A percentile compares a stretch with the other conserved stretches of the same genome.
phyloP scores from a whole-genome alignment of 768 basidiomycete species.

The Pulveroboletus sp. region DNA sequence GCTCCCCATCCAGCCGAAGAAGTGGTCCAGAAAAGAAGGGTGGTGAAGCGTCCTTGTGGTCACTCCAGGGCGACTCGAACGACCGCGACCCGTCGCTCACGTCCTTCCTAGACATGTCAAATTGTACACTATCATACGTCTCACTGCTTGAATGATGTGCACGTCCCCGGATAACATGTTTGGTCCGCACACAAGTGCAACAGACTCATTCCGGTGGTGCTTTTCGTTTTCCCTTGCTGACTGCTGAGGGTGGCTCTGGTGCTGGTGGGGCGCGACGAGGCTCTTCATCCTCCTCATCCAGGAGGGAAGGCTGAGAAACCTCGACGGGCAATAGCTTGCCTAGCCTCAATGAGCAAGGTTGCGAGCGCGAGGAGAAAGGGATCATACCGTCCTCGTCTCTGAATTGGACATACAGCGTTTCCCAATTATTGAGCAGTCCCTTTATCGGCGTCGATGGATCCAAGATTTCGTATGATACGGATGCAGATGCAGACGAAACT shows the following conservation, averaged over 20 bases:
- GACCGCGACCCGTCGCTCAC: not conserved
- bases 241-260: slow-evolving; percentile 22
- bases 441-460: slow-evolving; percentile 41
- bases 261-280: slow-evolving; percentile 23
- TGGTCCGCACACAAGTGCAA: not conserved
- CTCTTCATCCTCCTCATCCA: slow-evolving; percentile 59
- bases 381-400: slow-evolving; percentile 51
- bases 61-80: not conserved
- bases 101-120: not conserved
- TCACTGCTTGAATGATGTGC: slow-evolving; percentile 11
- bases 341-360: slow-evolving; percentile 21
- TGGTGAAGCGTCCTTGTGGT: not conserved
- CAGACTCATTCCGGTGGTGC: slow-evolving; percentile 32
- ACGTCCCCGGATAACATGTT: not conserved
- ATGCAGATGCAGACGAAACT: slow-evolving; percentile 4
- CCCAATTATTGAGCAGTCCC: slow-evolving; percentile 57
- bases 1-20: slow-evolving; percentile 55
- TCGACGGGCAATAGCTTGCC: slow-evolving; percentile 58
- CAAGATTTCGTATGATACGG: slow-evolving; percentile 46
- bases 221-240: slow-evolving; percentile 61
- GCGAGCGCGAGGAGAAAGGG: not conserved
- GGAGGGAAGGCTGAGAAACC: slow-evolving; percentile 51
- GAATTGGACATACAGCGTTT: slow-evolving; percentile 63
- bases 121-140: slow-evolving; percentile 15
- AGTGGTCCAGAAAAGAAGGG: slow-evolving; percentile 41